Base-by-base conservation (phyloP, 2,329 filamentous ascomycete genomes). In the Dothistroma septosporum region DNA sequence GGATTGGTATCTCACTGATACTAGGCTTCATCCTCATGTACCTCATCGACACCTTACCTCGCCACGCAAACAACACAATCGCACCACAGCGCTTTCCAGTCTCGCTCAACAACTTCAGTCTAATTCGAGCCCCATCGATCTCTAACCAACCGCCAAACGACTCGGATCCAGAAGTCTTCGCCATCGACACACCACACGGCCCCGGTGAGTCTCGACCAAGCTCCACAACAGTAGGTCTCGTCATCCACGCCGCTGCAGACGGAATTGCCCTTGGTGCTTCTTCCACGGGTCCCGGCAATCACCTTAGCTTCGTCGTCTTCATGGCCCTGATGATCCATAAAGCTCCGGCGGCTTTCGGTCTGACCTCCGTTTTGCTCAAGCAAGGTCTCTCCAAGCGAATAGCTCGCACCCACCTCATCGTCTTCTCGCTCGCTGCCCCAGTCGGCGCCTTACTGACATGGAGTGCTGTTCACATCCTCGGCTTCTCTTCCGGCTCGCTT, bases 291-390 rank as follows among this genome's bases (percentile, higher is more conserved):
- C 81, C 85, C 1, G 87, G 91, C 68, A 85, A 85, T 63, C 88
- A 88, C 60, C 79, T 99, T 11, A 91, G 90, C 37, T 86, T 97
- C 62, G 90, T 99, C 68, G 91, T 99, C 44, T 99, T 99, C 75
- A 77, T 96, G 46, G 94, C 94, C 11, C 94, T 99, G 68, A 95
- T 99, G 90, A 85, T 97, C 6, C 94, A 99, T 76, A 99, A 97
- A 92, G 1, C 72, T 10, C 93, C 72, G 90, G 94, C 94, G 1
- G 92, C 94, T 0, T 99, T 99, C 77, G 94, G 94, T 0, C 79
- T 99, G 53, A 97, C 93, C 0, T 92, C 92, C 1, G 85, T 97
- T 1, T 78, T 99, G 52, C 80, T 99, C 52, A 95, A 93, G 74
- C 92, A 97, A 72, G 94, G 94, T 0, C 80, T 97, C 0, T 91